phyloP scores from a whole-genome alignment of 1,284 basidiomycete species.

The Papiliotrema flavescens region DNA sequence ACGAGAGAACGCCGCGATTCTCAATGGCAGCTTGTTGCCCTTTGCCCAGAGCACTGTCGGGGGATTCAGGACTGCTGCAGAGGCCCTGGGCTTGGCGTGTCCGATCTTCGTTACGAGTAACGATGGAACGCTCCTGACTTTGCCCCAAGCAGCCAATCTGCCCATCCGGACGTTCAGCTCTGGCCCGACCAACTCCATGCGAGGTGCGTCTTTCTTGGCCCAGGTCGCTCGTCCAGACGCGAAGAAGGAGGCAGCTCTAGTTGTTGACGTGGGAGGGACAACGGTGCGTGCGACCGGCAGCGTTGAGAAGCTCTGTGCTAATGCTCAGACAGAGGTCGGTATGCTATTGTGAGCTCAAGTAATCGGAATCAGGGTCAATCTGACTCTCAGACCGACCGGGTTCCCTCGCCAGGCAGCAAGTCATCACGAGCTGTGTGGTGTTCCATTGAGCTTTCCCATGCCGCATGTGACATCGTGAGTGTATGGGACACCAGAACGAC shows the following conservation, averaged over 20 bases:
- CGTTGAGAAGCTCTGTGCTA: constrained; percentile 18
- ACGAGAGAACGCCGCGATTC: constrained; percentile 60
- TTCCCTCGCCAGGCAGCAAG: constrained; percentile 14
- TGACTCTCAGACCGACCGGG: no score
- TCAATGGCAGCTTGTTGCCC: constrained; percentile 58
- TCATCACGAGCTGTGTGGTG: constrained; percentile 30
- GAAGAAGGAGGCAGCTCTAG: constrained; percentile 52
- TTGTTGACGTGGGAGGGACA: constrained; percentile 52
- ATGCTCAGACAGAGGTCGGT: no score
- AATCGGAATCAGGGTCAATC: no score
- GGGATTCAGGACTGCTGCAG: constrained; percentile 56
- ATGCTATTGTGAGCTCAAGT: no score
- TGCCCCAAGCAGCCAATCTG: constrained; percentile 22
- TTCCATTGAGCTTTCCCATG: constrained; percentile 36
- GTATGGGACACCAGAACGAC: no score
- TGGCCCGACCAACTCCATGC: constrained; percentile 62
- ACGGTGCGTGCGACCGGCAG: constrained; percentile 34
- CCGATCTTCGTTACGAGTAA: constrained; percentile 59
- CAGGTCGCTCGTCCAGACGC: constrained; percentile 41
- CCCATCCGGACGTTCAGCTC: constrained; percentile 62
- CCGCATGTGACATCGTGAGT: constrained; percentile 19
- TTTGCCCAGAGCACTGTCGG: constrained; percentile 56
- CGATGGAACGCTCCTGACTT: constrained; percentile 37
- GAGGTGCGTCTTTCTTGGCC: constrained; percentile 58
- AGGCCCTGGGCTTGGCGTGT: constrained; percentile 52